phyloP scores from a whole-genome alignment of 495 filamentous ascomycete genomes.

The Aspergillus heteromorphus region DNA sequence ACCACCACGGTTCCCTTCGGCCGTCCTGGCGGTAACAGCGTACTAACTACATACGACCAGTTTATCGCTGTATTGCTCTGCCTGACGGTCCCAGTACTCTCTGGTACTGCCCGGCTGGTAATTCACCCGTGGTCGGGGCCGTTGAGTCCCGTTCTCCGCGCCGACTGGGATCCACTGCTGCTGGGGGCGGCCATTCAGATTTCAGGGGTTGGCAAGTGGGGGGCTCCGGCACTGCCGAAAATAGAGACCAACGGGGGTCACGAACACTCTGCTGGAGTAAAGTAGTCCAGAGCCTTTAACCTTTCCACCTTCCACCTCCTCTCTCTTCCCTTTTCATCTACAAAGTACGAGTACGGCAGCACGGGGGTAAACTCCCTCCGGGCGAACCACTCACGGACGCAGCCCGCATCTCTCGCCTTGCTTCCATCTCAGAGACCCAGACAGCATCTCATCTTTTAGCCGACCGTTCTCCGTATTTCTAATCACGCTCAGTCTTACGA shows the following conservation, averaged over 20 bases:
- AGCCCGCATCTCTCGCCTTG: too few species aligned
- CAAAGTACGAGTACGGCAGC: too few species aligned
- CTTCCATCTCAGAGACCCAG: too few species aligned
- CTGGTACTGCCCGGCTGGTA: neutral
- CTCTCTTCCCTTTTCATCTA: too few species aligned
- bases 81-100: neutral
- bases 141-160: slow-evolving; percentile 8
- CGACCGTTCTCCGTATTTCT: too few species aligned
- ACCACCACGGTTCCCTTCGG: neutral
- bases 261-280: too few species aligned
- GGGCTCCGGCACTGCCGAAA: slow-evolving; percentile 3
- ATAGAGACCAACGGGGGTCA: slow-evolving; percentile 5
- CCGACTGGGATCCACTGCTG: neutral
- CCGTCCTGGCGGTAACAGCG: neutral
- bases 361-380: too few species aligned
- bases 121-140: neutral
- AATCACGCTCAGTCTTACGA: too few species aligned
- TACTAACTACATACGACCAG: neutral
- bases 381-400: too few species aligned
- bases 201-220: neutral
- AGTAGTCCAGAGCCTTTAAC: neutral
- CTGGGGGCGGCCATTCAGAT: neutral
- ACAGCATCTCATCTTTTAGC: too few species aligned
- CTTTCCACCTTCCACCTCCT: neutral
- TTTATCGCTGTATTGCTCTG: neutral